These are phyloP conservation scores for Cetradonia linearis DNA, from an alignment of 495 filamentous ascomycete species.

Conservation along the genomic window DNA sequence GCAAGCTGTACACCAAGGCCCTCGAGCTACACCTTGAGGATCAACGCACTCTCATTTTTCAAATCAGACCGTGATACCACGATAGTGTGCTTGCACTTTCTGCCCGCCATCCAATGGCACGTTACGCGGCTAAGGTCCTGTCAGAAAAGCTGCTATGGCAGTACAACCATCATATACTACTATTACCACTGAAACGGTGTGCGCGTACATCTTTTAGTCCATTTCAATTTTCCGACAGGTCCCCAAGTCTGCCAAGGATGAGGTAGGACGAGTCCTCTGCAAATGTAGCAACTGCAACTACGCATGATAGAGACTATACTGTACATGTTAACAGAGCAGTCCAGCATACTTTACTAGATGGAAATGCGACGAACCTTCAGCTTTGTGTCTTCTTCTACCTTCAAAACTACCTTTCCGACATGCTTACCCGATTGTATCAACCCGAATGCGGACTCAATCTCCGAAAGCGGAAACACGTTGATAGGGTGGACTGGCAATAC, in stretches of 20 bases:
- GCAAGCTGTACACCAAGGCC: background rate
- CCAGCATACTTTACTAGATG: background rate
- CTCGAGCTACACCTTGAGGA: background rate
- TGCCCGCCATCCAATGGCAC: background rate
- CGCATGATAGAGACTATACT: background rate
- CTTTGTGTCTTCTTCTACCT: background rate
- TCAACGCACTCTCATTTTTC: background rate
- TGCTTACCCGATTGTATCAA: constrained; percentile 36
- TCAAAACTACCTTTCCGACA: constrained; percentile 25
- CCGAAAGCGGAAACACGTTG: constrained; percentile 9
- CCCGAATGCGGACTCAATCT: constrained; percentile 37
- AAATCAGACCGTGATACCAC: background rate
- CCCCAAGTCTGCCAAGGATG: background rate
- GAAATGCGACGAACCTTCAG: background rate
- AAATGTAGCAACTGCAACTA: background rate
- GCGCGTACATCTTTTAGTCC: no score
- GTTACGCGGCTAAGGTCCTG: background rate
- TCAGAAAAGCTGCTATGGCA: no score
- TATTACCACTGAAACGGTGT: no score
- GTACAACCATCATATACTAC: no score
- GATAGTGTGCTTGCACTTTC: background rate
- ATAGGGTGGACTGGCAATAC: constrained; percentile 12
- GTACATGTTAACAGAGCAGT: background rate
- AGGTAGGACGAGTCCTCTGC: background rate
- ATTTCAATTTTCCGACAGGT: no score